Base-by-base conservation (phyloP, 805 yeast species). In the Candida quercuum region DNA sequence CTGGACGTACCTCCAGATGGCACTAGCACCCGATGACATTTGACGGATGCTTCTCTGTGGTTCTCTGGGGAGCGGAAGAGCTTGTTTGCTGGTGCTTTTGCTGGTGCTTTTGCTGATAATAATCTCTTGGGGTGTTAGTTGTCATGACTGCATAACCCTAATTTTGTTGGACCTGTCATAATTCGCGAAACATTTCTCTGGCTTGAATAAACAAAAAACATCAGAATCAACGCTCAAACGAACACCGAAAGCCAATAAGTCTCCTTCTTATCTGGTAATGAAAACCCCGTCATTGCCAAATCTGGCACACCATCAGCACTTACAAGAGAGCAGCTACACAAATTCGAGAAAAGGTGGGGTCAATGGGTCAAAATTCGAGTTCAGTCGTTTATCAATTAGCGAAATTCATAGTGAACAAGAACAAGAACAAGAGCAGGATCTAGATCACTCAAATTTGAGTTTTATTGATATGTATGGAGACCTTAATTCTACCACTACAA, bases 381-480 rank as follows among this genome's bases (percentile, higher is more conserved):
- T 21, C 12, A 17, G 20, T 19, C 6, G 4, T 9, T 5, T 15
- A n/a, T n/a, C n/a, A n/a, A n/a, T n/a, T n/a, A n/a, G n/a, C n/a
- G n/a, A n/a, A n/a, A n/a, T n/a, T n/a, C n/a, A n/a, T n/a, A n/a
- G n/a, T n/a, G n/a, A n/a, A n/a, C n/a, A n/a, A n/a, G n/a, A n/a
- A n/a, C n/a, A n/a, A n/a, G n/a, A n/a, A n/a, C n/a, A n/a, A n/a
- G n/a, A n/a, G n/a, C n/a, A n/a, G n/a, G n/a, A n/a, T n/a, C n/a
- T n/a, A n/a, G 52, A 52, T 7, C 57, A 53, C 28, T 58, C 57
- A 5, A 55, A 51, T 19, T 38, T 61, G 33, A 64, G 69, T 35
- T 59, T 64, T 11, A 61, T 64, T 29, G 66, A 63, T 32, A 43
- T 64, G 47, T 64, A 64, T 42, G 58, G 59, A 0, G 66, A 61